phyloP scores from a whole-genome alignment of 495 filamentous ascomycete genomes.

The Tuber aestivum region DNA sequence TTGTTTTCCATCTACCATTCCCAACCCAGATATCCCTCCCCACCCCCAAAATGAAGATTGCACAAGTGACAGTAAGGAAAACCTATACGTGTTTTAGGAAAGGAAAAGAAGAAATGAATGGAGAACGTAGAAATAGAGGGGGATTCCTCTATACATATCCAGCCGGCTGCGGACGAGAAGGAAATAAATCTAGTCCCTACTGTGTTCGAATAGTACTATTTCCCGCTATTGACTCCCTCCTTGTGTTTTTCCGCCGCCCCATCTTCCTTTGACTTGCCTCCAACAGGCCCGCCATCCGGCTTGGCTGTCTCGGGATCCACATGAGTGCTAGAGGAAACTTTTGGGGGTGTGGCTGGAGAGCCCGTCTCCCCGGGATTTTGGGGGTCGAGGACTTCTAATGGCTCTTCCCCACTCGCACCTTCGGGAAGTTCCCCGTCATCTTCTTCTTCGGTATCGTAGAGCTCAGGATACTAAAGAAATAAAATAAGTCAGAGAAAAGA shows the following conservation, averaged over 20 bases:
- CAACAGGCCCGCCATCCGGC: not conserved
- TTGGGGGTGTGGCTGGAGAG: slow-evolving; percentile 3
- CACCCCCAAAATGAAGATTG: not conserved
- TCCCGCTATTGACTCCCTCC: not conserved
- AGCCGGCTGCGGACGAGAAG: not conserved
- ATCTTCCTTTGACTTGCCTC: not conserved
- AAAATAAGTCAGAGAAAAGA: not conserved
- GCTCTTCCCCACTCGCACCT: not conserved
- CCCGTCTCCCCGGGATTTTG: not conserved
- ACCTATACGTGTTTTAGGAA: not conserved
- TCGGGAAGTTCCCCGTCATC: slow-evolving; percentile 52
- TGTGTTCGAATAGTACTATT: not conserved
- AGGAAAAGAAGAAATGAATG: not conserved
- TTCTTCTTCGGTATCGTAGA: slow-evolving; percentile 86
- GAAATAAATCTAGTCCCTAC: not conserved
- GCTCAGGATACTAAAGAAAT: slow-evolving; percentile 62
- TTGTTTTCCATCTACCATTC: not conserved
- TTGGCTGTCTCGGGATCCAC: not conserved
- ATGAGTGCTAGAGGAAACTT: not conserved
- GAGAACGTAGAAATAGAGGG: not conserved
- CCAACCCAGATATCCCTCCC: not conserved
- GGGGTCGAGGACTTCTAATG: slow-evolving; percentile 1
- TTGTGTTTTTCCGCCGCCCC: not conserved
- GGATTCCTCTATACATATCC: not conserved
- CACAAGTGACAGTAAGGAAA: not conserved